Evolutionary conservation across 176 grass and related monocot species (phyloP), one percentile per base, ranked within the genome.

Genomic region (Dactylis glomerata): DNA sequence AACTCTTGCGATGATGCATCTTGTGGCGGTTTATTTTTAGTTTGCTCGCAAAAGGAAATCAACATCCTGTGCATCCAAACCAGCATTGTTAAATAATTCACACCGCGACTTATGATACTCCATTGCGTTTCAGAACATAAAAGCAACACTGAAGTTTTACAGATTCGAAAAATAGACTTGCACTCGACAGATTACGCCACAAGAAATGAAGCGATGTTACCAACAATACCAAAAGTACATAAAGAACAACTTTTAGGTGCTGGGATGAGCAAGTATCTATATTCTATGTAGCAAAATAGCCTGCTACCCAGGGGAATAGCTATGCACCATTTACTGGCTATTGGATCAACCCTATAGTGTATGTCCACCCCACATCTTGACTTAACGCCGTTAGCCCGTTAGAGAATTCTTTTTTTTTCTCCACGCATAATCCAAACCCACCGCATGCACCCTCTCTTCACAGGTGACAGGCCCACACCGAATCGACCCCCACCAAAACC

Each of bases 41-140:
- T 87, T 92, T 98, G 85, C 76, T 98, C 91, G 82, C 91, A 93
- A 68, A 98, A 98, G 58, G 86, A 75, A 61, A 89, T 61, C 81
- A 98, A 80, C 96, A 98, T 98, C 87, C 96, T 98, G 77, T 67
- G 83, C 78, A 80, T 30, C 12, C 32, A 51, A 84, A 88, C 19
- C 76, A 46, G 12, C 24, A 6, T 38, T 45, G 10, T 84, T 67
- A 75, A 73, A 62, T 37, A 73, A 73, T 73, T 27, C 3, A 81
- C 57, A 81, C 38, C 74, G 22, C 33, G 34, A 40, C 75, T 81
- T 75, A 89, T 20, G 15, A 57, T 73, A 37, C 51, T 26, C 3
- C 69, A 72, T 54, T 58, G 22, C 14, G 49, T 49, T 13, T 70
- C n/a, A 70, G 10, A 46, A 79, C 44, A 69, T 26, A 56, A 46